These are phyloP conservation scores for Ceratonia siliqua DNA, from an alignment of 306 rosid genomes.

Conservation along the genomic window DNA sequence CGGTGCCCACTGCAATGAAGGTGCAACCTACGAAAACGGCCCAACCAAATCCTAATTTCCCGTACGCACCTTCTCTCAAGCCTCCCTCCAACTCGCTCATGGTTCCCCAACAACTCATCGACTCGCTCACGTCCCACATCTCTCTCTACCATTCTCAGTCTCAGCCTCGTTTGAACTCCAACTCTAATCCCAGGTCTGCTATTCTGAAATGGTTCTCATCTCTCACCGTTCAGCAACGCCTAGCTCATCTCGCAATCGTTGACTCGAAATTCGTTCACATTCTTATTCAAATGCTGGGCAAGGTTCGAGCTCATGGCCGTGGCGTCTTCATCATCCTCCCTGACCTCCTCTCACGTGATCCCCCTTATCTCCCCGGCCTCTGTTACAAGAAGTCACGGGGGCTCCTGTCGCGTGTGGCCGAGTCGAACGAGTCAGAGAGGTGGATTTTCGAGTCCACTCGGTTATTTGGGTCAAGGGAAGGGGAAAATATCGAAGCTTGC, in stretches of 20 bases:
- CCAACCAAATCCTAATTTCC: neutral
- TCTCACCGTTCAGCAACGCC: constrained; percentile 72
- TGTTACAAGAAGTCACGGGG: constrained; percentile 79
- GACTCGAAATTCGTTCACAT: constrained; percentile 62
- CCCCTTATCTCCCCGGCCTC: constrained; percentile 59
- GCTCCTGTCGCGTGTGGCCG: constrained; percentile 60
- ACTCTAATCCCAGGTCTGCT: constrained; percentile 53
- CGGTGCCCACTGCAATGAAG: too few species aligned
- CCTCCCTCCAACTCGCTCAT: constrained; percentile 38
- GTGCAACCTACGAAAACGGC: too few species aligned
- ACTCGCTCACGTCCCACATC: constrained; percentile 83
- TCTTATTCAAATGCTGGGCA: constrained; percentile 66
- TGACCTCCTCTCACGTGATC: constrained; percentile 58
- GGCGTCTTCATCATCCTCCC: constrained; percentile 82
- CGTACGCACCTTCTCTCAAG: neutral
- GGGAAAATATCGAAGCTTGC: constrained; percentile 52
- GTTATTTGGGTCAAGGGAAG: constrained; percentile 66
- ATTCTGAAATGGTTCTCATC: constrained; percentile 84
- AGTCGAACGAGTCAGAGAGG: constrained; percentile 40
- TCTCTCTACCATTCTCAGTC: constrained; percentile 73
- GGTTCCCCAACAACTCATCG: constrained; percentile 76
- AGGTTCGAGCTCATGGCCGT: constrained; percentile 50
- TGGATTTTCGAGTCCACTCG: constrained; percentile 44
- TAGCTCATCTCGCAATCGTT: constrained; percentile 63
- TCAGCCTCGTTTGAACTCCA: constrained; percentile 2